Conservation (phyloP, 192 early-diverging fungal species). For the Umbelopsis vinacea region DNA sequence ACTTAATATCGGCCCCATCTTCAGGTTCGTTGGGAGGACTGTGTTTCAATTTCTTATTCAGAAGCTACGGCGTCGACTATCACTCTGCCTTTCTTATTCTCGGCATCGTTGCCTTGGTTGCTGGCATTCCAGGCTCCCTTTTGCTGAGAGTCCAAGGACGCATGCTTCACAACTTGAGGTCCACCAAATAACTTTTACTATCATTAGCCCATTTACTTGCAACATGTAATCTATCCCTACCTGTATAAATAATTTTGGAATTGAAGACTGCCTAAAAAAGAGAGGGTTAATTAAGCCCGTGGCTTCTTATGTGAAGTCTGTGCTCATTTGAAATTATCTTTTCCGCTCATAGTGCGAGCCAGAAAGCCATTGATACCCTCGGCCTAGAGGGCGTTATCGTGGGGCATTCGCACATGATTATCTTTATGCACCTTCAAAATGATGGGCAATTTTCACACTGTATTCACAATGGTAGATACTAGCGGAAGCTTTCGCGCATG, state of each 20-base stretch:
- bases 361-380: too few species aligned
- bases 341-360: too few species aligned
- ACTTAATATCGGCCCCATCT: not conserved
- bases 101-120: slow-evolving; percentile 45
- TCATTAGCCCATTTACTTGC: not conserved
- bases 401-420: too few species aligned
- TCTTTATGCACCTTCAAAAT: too few species aligned
- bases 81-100: slow-evolving; percentile 47
- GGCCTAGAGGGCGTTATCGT: too few species aligned
- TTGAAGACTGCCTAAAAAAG: too few species aligned
- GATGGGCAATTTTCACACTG: too few species aligned
- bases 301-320: too few species aligned
- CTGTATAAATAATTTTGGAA: not conserved
- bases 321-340: too few species aligned
- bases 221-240: not conserved
- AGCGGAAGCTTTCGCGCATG: too few species aligned
- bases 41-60: slow-evolving; percentile 58
- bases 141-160: slow-evolving; percentile 14
- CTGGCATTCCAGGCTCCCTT: slow-evolving; percentile 19
- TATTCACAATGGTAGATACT: too few species aligned
- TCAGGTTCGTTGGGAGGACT: slow-evolving; percentile 50
- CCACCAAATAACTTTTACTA: not conserved
- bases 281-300: too few species aligned
- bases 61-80: slow-evolving; percentile 36
- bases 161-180: not conserved